A percentile compares a stretch with the other conserved stretches of the same genome.
phyloP scores from a whole-genome alignment of 192 early-diverging fungal species.

The Mortierella hygrophila region DNA sequence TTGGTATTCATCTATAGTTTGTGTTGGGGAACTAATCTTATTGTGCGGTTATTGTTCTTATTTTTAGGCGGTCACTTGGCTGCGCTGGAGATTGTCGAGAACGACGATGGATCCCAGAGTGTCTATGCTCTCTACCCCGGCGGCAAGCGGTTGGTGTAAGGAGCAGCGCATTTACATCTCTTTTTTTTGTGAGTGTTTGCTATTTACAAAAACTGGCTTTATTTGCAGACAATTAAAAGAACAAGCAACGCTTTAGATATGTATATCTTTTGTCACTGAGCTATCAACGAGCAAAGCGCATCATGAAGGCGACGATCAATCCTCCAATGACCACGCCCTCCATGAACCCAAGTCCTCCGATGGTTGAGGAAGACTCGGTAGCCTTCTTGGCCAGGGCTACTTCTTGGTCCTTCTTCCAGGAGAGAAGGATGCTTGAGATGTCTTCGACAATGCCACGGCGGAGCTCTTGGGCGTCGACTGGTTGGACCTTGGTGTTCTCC shows the following conservation, averaged over 20 bases:
- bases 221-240: background rate
- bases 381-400: slow-evolving; percentile 17
- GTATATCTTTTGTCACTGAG: background rate
- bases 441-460: slow-evolving; percentile 43
- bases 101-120: slow-evolving; percentile 48
- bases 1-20: background rate
- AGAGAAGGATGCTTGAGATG: slow-evolving; percentile 27
- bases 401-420: slow-evolving; percentile 52
- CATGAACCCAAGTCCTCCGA: slow-evolving; percentile 39
- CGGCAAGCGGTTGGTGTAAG: slow-evolving; percentile 33
- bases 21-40: no score
- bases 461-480: slow-evolving; percentile 28
- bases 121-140: slow-evolving; percentile 66
- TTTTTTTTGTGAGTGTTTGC: background rate
- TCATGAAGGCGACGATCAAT: slow-evolving; percentile 48
- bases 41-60: slow-evolving; percentile 28
- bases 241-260: background rate
- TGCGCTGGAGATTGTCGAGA: slow-evolving; percentile 77
- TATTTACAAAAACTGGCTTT: slow-evolving; percentile 2
- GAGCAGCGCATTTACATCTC: background rate
- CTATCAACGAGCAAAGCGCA: slow-evolving; percentile 42
- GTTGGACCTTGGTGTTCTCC: slow-evolving; percentile 2
- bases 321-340: slow-evolving; percentile 53
- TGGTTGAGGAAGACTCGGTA: slow-evolving; percentile 7
- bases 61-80: slow-evolving; percentile 64